phyloP scores from a whole-genome alignment of 2,329 filamentous ascomycete species.

The Alternaria sp. region DNA sequence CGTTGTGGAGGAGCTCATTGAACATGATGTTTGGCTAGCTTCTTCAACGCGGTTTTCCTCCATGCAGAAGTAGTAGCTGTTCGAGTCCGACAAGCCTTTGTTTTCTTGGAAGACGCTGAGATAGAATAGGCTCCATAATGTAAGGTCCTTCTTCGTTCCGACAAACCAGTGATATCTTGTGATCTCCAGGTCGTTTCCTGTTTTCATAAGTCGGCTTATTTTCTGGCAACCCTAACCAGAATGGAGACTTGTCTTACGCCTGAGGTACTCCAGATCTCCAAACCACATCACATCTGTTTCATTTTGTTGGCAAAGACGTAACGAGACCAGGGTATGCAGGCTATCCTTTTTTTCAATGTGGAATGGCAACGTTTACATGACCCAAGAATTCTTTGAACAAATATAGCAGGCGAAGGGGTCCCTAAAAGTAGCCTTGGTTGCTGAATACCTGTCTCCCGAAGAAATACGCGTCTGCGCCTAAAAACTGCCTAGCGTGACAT shows the following conservation, averaged over 20 bases:
- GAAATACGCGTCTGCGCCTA: not conserved
- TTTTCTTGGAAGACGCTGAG: constrained; percentile 17
- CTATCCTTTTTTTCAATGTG: not conserved
- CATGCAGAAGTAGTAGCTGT: constrained; percentile 18
- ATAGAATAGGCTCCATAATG: constrained; percentile 16
- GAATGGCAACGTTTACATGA: not conserved
- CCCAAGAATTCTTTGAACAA: too few relatives aligned
- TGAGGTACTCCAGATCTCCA: constrained; percentile 12
- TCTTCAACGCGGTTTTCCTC: not conserved
- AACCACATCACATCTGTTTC: constrained; percentile 7
- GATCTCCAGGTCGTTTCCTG: constrained; percentile 7
- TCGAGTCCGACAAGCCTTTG: not conserved
- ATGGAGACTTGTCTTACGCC: constrained; percentile 4
- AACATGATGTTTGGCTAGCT: not conserved
- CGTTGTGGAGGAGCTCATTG: not conserved
- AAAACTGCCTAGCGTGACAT: not conserved
- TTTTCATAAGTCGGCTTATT: not conserved
- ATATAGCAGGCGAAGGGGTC: not conserved
- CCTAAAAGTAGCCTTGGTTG: not conserved
- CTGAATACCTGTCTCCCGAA: not conserved
- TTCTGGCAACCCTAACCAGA: not conserved
- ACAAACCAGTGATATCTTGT: constrained; percentile 17
- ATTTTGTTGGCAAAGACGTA: constrained; percentile 16
- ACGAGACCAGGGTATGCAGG: not conserved
- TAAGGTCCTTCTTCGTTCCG: constrained; percentile 16